These are phyloP conservation scores for Lantana camara DNA, from an alignment of 257 asterid genomes.

Conservation along the genomic window DNA sequence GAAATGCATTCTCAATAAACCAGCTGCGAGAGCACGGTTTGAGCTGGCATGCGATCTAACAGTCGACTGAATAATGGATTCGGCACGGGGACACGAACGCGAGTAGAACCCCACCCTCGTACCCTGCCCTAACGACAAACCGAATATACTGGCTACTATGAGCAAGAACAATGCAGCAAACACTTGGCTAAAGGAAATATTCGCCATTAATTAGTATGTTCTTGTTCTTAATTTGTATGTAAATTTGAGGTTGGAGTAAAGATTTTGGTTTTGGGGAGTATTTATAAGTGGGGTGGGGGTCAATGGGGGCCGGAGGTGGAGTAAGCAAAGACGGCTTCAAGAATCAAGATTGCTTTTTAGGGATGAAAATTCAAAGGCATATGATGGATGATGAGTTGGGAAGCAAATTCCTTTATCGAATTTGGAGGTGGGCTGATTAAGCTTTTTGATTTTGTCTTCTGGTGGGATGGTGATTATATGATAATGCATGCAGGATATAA, in stretches of 20 bases:
- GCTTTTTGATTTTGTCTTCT: too few species aligned
- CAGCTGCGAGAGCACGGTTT: slow-evolving; percentile 63
- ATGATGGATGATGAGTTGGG: slow-evolving; percentile 38
- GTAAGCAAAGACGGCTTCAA: slow-evolving; percentile 45
- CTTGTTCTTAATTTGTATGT: background rate
- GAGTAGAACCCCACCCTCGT: slow-evolving; percentile 77
- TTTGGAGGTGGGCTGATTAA: background rate
- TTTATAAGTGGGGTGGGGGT: slow-evolving; percentile 38
- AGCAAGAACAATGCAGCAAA: slow-evolving; percentile 10
- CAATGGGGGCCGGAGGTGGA: slow-evolving; percentile 34
- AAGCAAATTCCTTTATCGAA: slow-evolving; percentile 5
- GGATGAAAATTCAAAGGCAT: slow-evolving; percentile 26
- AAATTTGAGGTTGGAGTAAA: slow-evolving; percentile 10
- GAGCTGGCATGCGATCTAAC: slow-evolving; percentile 49
- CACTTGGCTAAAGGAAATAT: too few species aligned
- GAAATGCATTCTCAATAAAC: slow-evolving; percentile 78
- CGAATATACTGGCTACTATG: slow-evolving; percentile 26
- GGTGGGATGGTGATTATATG: background rate
- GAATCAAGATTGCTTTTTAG: background rate
- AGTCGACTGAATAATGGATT: slow-evolving; percentile 56
- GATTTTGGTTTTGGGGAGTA: slow-evolving; percentile 13
- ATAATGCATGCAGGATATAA: slow-evolving; percentile 16
- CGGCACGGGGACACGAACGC: slow-evolving; percentile 64
- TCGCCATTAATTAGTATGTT: too few species aligned
- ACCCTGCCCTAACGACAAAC: slow-evolving; percentile 59